A percentile compares a stretch with the other conserved stretches of the same genome.
These are phyloP conservation scores for Alternaria burnsii DNA, from an alignment of 2,329 filamentous ascomycete species.

Conservation along the genomic window DNA sequence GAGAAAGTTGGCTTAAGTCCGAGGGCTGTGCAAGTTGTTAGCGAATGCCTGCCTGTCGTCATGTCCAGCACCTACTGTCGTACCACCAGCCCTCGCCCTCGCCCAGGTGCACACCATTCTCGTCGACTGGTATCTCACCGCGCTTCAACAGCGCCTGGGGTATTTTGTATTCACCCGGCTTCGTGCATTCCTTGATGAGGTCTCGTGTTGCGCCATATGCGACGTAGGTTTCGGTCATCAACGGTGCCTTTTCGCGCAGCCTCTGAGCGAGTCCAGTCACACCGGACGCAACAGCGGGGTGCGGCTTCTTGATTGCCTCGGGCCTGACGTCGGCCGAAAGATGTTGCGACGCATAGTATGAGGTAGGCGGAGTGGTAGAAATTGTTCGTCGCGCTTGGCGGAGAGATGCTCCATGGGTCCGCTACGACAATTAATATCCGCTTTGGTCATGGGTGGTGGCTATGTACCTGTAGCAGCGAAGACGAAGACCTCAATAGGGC, in stretches of 20 bases:
- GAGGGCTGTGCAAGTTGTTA: slow-evolving; percentile 66
- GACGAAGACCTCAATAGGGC: slow-evolving; percentile 32
- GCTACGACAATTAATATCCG: slow-evolving; percentile 32
- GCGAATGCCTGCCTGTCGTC: background rate
- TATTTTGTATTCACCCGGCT: slow-evolving; percentile 79
- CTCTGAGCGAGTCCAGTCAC: slow-evolving; percentile 38
- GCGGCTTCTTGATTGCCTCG: slow-evolving; percentile 30
- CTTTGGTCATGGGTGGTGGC: background rate
- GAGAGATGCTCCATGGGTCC: slow-evolving; percentile 27
- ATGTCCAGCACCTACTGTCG: slow-evolving; percentile 64
- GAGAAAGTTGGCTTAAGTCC: slow-evolving; percentile 86
- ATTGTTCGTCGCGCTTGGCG: slow-evolving; percentile 34
- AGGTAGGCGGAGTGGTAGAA: slow-evolving; percentile 31
- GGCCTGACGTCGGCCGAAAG: slow-evolving; percentile 27
- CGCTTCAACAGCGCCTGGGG: slow-evolving; percentile 71
- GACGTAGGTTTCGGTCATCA: slow-evolving; percentile 71
- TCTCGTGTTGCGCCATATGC: slow-evolving; percentile 81
- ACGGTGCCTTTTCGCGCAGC: slow-evolving; percentile 44
- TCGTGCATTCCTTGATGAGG: slow-evolving; percentile 78
- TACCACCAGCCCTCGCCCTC: slow-evolving; percentile 82
- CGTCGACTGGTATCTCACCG: slow-evolving; percentile 73
- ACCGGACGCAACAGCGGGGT: slow-evolving; percentile 19
- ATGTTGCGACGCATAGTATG: slow-evolving; percentile 34
- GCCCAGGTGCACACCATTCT: slow-evolving; percentile 84
- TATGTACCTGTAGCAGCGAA: slow-evolving; percentile 31